Conservation (phyloP, 2,329 filamentous ascomycete genomes). For the Fusarium albidum region DNA sequence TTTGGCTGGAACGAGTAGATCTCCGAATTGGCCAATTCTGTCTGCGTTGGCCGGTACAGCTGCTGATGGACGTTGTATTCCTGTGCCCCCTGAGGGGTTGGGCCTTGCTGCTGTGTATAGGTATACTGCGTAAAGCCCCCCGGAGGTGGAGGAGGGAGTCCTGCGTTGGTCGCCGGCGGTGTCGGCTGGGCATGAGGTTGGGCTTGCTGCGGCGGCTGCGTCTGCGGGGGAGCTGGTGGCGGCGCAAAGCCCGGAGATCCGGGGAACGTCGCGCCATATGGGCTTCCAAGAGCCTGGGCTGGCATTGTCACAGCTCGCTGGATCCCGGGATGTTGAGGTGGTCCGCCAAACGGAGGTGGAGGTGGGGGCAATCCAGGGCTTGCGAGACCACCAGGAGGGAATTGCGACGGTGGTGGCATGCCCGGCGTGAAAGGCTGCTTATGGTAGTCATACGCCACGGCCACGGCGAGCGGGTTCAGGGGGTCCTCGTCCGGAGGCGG, state of each 20-base stretch:
- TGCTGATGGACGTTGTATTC: constrained; percentile 73
- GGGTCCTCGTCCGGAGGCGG: constrained; percentile 75
- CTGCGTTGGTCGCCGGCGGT: constrained; percentile 46
- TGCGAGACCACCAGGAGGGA: constrained; percentile 53
- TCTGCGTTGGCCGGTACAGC: constrained; percentile 73
- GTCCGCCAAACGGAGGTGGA: constrained; percentile 53
- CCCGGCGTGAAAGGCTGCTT: constrained; percentile 61
- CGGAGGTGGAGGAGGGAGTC: constrained; percentile 53
- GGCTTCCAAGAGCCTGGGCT: constrained; percentile 50
- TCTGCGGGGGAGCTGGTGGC: constrained; percentile 40
- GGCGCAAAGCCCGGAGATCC: constrained; percentile 55
- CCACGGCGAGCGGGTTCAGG: constrained; percentile 65
- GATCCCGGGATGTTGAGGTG: constrained; percentile 53
- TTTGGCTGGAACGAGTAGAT: constrained; percentile 51
- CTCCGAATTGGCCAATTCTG: constrained; percentile 56
- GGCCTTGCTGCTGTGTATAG: constrained; percentile 45
- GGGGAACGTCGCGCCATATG: constrained; percentile 56
- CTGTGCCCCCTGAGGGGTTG: constrained; percentile 29
- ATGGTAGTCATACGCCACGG: constrained; percentile 65
- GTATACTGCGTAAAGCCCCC: constrained; percentile 66
- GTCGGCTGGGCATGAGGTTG: constrained; percentile 43
- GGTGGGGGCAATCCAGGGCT: constrained; percentile 53
- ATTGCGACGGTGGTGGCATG: constrained; percentile 56
- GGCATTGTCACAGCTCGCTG: constrained; percentile 61
- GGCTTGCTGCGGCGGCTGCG: constrained; percentile 43